A percentile compares a stretch with the other conserved stretches of the same genome.
phyloP scores from a whole-genome alignment of 805 yeast species.

The Candida adriatica region DNA sequence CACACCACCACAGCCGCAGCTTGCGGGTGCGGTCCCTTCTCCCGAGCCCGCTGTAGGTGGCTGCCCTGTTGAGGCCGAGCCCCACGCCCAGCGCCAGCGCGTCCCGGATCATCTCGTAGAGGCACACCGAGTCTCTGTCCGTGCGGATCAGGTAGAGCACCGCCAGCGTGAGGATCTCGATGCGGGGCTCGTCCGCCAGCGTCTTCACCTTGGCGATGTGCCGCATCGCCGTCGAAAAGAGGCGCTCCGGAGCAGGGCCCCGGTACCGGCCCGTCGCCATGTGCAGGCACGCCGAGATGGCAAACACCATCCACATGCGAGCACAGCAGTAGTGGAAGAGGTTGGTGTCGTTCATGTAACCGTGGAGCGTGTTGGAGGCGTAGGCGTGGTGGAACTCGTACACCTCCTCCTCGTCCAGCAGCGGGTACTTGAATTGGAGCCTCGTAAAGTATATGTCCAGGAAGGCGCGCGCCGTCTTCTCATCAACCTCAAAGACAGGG shows the following conservation, averaged over 20 bases:
- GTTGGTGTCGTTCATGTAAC: constrained; percentile 32
- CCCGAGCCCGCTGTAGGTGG: constrained; percentile 26
- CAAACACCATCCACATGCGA: constrained; percentile 48
- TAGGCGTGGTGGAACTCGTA: constrained; percentile 43
- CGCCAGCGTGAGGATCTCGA: constrained; percentile 46
- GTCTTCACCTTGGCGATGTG: constrained; percentile 41
- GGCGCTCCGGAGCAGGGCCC: constrained; percentile 48
- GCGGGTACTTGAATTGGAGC: constrained; percentile 50
- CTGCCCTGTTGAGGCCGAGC: constrained; percentile 30
- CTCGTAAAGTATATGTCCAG: constrained; percentile 50
- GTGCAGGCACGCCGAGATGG: constrained; percentile 44
- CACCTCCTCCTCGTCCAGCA: constrained; percentile 46
- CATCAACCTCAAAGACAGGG: constrained; percentile 48
- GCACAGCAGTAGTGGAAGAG: constrained; percentile 47
- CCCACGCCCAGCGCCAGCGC: constrained; percentile 40
- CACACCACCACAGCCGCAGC: constrained; percentile 58
- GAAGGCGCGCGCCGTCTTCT: constrained; percentile 40
- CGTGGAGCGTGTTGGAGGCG: constrained; percentile 28
- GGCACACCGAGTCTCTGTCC: constrained; percentile 49
- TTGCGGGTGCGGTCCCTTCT: constrained; percentile 30
- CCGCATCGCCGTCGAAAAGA: constrained; percentile 54
- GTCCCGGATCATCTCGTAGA: constrained; percentile 47
- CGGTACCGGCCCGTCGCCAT: constrained; percentile 50
- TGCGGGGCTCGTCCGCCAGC: constrained; percentile 36
- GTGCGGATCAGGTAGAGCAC: constrained; percentile 53